phyloP scores from a whole-genome alignment of 2,329 filamentous ascomycete species.

The Aspergillus tanneri region DNA sequence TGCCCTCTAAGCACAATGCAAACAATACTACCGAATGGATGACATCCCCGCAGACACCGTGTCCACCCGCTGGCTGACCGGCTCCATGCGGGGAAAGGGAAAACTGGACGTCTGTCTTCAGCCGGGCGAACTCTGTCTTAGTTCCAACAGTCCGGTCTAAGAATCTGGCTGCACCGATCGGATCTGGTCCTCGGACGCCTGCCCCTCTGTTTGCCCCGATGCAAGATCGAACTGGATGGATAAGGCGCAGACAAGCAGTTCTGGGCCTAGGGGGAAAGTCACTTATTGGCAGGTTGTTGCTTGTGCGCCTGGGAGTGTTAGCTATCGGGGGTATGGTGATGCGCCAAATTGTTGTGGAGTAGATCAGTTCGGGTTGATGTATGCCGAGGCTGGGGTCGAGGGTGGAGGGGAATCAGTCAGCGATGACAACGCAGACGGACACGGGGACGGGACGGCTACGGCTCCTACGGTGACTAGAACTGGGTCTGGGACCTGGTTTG shows the following conservation, averaged over 20 bases:
- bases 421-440: too few species aligned
- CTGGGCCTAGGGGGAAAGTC: neutral
- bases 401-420: neutral
- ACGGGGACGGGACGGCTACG: too few species aligned
- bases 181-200: neutral
- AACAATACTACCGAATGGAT: too few species aligned
- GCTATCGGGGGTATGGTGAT: neutral
- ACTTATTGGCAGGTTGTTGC: constrained; percentile 3
- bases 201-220: neutral
- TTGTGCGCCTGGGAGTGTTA: neutral
- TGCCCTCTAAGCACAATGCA: too few species aligned
- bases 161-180: neutral
- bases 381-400: neutral
- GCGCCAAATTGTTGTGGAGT: neutral
- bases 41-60: too few species aligned
- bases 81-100: too few species aligned
- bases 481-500: too few species aligned
- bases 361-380: neutral
- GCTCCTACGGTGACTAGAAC: too few species aligned
- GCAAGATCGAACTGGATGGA: neutral
- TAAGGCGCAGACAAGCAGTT: neutral
- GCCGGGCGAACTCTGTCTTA: neutral
- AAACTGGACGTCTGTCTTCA: neutral
- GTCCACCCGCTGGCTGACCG: too few species aligned
- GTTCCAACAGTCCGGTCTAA: neutral